These are phyloP conservation scores for Aureobasidium sp. DNA, from an alignment of 2,329 filamentous ascomycete species.

Conservation along the genomic window DNA sequence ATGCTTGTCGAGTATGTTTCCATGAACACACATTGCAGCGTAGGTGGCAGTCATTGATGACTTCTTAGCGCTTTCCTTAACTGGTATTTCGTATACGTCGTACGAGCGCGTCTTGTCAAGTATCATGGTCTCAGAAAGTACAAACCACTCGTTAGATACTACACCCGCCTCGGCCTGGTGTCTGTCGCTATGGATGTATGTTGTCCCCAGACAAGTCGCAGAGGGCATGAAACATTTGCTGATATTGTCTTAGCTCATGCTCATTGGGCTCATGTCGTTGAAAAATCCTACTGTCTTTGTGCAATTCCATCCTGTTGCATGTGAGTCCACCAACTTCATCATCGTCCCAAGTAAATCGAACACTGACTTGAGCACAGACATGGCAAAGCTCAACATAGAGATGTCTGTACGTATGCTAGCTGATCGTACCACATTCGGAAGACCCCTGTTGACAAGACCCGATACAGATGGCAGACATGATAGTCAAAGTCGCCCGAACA, in stretches of 20 bases:
- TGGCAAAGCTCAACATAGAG: conserved; percentile 58
- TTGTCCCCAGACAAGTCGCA: neutral
- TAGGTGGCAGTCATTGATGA: neutral
- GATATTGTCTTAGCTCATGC: conserved; percentile 6
- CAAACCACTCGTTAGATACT: conserved; percentile 55
- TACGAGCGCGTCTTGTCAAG: conserved; percentile 52
- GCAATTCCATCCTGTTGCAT: conserved; percentile 51
- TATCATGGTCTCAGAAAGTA: conserved; percentile 57
- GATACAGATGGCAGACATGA: conserved; percentile 42
- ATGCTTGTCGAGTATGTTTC: conserved; percentile 35
- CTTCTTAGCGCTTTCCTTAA: conserved; percentile 33
- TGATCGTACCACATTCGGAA: neutral
- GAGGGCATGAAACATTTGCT: neutral
- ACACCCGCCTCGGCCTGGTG: conserved; percentile 54
- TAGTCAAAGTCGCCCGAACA: conserved; percentile 41
- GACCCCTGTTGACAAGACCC: neutral
- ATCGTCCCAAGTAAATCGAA: no score
- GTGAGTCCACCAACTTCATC: neutral
- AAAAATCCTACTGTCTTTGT: conserved; percentile 39
- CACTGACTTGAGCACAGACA: conserved; percentile 29
- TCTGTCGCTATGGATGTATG: conserved; percentile 54
- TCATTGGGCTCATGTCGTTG: conserved; percentile 20
- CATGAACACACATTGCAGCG: neutral
- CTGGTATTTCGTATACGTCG: conserved; percentile 45
- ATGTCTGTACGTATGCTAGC: conserved; percentile 36